phyloP scores from a whole-genome alignment of 129 eudicot species.

The Chrysanthemum seticuspe region DNA sequence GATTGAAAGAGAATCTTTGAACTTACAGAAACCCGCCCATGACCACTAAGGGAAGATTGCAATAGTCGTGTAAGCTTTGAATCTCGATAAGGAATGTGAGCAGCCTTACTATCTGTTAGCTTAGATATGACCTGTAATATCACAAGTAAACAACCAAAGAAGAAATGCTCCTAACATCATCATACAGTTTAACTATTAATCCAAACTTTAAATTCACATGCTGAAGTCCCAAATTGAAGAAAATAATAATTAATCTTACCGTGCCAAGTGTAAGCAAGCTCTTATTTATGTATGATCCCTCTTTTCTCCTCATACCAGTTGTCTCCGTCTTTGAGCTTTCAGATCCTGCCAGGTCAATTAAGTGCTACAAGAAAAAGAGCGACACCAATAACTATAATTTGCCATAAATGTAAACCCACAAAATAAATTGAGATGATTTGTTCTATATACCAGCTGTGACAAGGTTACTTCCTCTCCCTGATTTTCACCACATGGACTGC shows the following conservation, averaged over 20 bases:
- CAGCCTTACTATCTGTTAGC: slow-evolving; percentile 72
- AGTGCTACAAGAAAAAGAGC: slow-evolving; percentile 55
- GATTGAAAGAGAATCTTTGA: slow-evolving; percentile 14
- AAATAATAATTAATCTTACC: slow-evolving; percentile 40
- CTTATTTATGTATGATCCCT: slow-evolving; percentile 87
- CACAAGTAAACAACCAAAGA: slow-evolving; percentile 7
- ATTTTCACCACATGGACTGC: slow-evolving; percentile 75
- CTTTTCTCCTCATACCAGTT: slow-evolving; percentile 80
- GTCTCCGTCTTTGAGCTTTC: slow-evolving; percentile 88
- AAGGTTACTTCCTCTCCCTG: slow-evolving; percentile 68
- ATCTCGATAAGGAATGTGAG: slow-evolving; percentile 90
- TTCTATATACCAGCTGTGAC: slow-evolving; percentile 65
- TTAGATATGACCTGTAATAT: slow-evolving; percentile 74
- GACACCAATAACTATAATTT: slow-evolving; percentile 18
- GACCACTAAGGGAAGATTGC: slow-evolving; percentile 95
- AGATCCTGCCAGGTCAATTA: slow-evolving; percentile 86
- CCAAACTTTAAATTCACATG: not conserved
- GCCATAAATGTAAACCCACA: not conserved
- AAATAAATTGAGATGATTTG: slow-evolving; percentile 4
- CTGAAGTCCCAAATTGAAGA: not conserved
- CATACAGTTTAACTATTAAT: not conserved
- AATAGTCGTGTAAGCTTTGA: slow-evolving; percentile 81
- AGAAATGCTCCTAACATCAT: not conserved
- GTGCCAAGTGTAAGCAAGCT: slow-evolving; percentile 93
- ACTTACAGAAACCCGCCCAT: slow-evolving; percentile 91